Base-by-base conservation (phyloP, 1,284 basidiomycete species). In the Pascua guehoae region DNA sequence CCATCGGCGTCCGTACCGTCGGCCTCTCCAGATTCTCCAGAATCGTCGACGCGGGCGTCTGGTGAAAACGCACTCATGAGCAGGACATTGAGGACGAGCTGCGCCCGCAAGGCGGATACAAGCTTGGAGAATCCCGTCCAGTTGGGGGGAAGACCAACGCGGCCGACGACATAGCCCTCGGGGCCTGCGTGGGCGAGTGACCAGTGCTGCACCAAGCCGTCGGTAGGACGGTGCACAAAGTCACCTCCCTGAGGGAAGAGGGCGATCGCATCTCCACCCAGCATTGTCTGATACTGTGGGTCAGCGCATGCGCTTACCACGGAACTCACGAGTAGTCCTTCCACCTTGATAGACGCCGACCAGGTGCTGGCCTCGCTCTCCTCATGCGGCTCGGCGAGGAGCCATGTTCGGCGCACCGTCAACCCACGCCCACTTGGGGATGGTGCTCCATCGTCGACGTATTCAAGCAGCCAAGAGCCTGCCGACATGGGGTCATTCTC, bases 251-350 rank as follows among this genome's bases (percentile, higher is more conserved):
- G 68, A 5, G 71, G 70, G 62, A 71, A 70, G 36, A 58, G 40
- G 3, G 60, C 57, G 17, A 54, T 41, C 17, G n/a, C 24, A 8
- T 18, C 49, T 12, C 46, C 49, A 14, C 47, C 56, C 14, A 51
- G 36, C n/a, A 54, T 52, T 1, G 49, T 47, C 44, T 58, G 56
- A 41, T 58, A 50, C 44, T 53, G 47, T n/a, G 14, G 17, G 39
- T 39, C 39, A 39, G 17, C 1, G 8, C 16, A 16, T 1, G 14
- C 16, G 17, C 12, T 2, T 8, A 10, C 32, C 39, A 8, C 10
- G n/a, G 2, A 10, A 62, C 70, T 60, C 43, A 71, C 71, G 42
- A 74, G 60, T 2, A 73, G 52, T 9, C 70, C 65, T 47, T 74
- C 72, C 5, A 68, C 58, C 49, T 65, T 63, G 36, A 69, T 62